Base-by-base conservation (phyloP, 805 yeast species). In the Tetrapisispora namnaoensis region DNA sequence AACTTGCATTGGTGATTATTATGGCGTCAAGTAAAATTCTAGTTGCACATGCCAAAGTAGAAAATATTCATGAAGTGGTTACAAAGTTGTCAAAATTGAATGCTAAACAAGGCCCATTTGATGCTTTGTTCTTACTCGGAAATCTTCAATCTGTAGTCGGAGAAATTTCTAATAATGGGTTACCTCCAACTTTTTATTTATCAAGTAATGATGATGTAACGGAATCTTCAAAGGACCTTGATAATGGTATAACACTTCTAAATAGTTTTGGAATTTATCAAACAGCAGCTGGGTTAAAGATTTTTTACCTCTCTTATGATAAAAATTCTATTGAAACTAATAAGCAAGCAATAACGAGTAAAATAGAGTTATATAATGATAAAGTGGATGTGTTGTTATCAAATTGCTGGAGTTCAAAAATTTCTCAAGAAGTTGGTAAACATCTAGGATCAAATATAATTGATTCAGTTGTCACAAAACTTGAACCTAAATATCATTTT, bases 401-500 rank as follows among this genome's bases (percentile, higher is more conserved):
- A 0, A 71, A 71, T 46, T 73, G 75, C 47, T 84, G 90, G 89
- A 81, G 89, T 2, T 58, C 67, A 1, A 62, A 69, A 0, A 69
- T 83, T 21, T 74, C 83, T 0, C 59, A 64, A 13, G 74, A 70
- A 48, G 70, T 73, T 35, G 67, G 69, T 28, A 60, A 74, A 18
- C 60, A 76, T n/a, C 68, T 72, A 7, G 82, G 82, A 0, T 69
- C 73, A 53, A 43, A 58, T 0, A 54, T 66, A 17, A 62, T 82
- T 3, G 87, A 82, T 60, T 58, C 56, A 5, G 51, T 80, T 1
- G 74, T 78, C 2, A 62, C 65, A 43, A 50, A 57, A 17, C 46
- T 70, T 2, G 71, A 73, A 51, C 95, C 95, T 2, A 68, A 79
- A 49, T 86, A 86, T 59, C 84, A 83, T 63, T 81, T 86, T 58